A percentile compares a stretch with the other conserved stretches of the same genome.
Evolutionary conservation across 1,139 yeast species (phyloP).

Genomic region (Kodamaea arcana): DNA sequence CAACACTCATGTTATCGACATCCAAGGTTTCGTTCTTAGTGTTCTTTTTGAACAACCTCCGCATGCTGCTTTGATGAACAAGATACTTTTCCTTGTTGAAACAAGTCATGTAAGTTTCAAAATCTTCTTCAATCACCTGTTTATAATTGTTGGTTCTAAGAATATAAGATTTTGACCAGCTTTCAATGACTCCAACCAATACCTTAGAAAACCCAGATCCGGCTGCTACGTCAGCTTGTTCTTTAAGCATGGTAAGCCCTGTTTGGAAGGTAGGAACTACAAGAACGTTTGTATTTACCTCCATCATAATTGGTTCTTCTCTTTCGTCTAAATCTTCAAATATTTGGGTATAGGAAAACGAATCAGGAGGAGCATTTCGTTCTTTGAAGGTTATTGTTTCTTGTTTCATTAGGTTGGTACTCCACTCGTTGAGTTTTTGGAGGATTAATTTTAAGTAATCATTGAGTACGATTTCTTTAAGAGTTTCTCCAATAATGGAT

Average conservation of each 20-base stretch:
- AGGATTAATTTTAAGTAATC: slow-evolving; percentile 72
- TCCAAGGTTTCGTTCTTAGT: slow-evolving; percentile 23
- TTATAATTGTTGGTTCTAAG: slow-evolving; percentile 62
- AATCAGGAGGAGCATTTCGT: slow-evolving; percentile 70
- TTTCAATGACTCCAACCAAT: slow-evolving; percentile 75
- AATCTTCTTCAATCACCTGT: slow-evolving; percentile 55
- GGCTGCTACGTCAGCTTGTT: slow-evolving; percentile 90
- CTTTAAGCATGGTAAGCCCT: slow-evolving; percentile 73
- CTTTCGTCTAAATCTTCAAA: slow-evolving; percentile 40
- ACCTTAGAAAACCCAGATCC: slow-evolving; percentile 83
- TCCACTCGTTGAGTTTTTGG: slow-evolving; percentile 79
- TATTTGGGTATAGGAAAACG: slow-evolving; percentile 37
- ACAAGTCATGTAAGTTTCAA: slow-evolving; percentile 40
- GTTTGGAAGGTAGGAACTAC: slow-evolving; percentile 52
- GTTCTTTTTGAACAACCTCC: slow-evolving; percentile 42
- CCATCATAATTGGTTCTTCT: slow-evolving; percentile 60
- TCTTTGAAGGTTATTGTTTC: slow-evolving; percentile 60
- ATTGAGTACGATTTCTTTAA: slow-evolving; percentile 55
- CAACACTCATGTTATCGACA: slow-evolving; percentile 42
- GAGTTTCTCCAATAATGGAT: slow-evolving; percentile 67
- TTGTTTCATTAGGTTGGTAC: slow-evolving; percentile 56
- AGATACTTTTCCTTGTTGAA: slow-evolving; percentile 39
- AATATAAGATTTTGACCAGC: slow-evolving; percentile 61
- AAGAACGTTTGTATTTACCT: slow-evolving; percentile 66
- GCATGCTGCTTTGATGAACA: slow-evolving; percentile 39